A percentile compares a stretch with the other conserved stretches of the same genome.
These are phyloP conservation scores for Scolecobasidium constrictum DNA, from an alignment of 2,329 filamentous ascomycete species.

Conservation along the genomic window DNA sequence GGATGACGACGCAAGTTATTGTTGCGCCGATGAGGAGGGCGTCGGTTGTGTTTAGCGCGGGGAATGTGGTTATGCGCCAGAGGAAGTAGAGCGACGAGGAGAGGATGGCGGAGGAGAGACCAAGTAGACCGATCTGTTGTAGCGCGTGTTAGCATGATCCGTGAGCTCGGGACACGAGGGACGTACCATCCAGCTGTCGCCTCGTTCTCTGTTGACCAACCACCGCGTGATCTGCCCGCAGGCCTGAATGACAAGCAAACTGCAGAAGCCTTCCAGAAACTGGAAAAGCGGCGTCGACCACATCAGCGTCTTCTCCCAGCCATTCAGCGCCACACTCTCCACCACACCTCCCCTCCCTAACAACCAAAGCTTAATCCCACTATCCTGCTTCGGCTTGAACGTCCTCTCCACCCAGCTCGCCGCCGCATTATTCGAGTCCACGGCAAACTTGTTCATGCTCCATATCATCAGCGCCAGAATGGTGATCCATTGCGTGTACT, in stretches of 20 bases:
- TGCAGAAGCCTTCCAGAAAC: conserved; percentile 91
- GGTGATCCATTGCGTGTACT: conserved; percentile 73
- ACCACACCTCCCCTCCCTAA: conserved; percentile 78
- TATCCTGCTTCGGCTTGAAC: conserved; percentile 50
- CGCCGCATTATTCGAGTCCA: conserved; percentile 58
- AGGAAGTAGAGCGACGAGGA: conserved; percentile 93
- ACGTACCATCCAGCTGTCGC: conserved; percentile 92
- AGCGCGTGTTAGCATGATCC: conserved; percentile 22
- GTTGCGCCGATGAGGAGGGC: conserved; percentile 86
- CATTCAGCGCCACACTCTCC: conserved; percentile 68
- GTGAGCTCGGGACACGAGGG: neutral
- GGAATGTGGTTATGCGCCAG: conserved; percentile 89
- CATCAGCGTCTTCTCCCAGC: conserved; percentile 78
- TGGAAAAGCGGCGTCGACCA: conserved; percentile 95
- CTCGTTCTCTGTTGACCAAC: conserved; percentile 85
- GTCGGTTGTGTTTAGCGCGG: conserved; percentile 84
- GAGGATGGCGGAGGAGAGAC: conserved; percentile 81
- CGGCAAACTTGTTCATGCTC: conserved; percentile 89
- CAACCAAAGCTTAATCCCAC: conserved; percentile 70
- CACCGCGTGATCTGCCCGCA: conserved; percentile 89
- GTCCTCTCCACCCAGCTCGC: conserved; percentile 72
- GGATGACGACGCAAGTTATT: conserved; percentile 83
- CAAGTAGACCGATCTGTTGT: conserved; percentile 69
- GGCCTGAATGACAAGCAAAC: conserved; percentile 86
- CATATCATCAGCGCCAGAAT: conserved; percentile 84